phyloP scores from a whole-genome alignment of 768 basidiomycete genomes.

The Kwoniella dendrophila region DNA sequence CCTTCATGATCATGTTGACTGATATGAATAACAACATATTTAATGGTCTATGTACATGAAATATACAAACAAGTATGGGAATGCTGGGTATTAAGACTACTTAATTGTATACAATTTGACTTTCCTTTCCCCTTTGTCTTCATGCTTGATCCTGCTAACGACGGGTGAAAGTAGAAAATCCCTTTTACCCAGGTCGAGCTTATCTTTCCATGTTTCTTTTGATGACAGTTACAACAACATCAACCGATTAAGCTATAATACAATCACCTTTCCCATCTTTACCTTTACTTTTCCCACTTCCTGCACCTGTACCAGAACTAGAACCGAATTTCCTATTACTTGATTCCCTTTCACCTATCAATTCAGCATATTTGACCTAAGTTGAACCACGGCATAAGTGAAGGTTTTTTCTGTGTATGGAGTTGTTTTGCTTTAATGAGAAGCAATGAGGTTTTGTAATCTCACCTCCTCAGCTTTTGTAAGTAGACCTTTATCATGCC shows the following conservation, averaged over 20 bases:
- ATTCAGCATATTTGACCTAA: constrained; percentile 47
- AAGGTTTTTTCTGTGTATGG: neutral
- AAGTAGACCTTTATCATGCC: constrained; percentile 53
- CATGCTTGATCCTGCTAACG: too few species aligned
- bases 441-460: constrained; percentile 12
- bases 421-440: neutral
- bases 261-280: constrained; percentile 43
- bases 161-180: too few species aligned
- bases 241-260: constrained; percentile 32
- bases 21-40: too few species aligned
- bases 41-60: too few species aligned
- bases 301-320: neutral
- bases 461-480: constrained; percentile 53
- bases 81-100: neutral
- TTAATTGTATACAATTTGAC: neutral
- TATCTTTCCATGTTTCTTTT: neutral
- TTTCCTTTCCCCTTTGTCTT: too few species aligned
- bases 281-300: constrained; percentile 11
- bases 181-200: neutral
- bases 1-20: too few species aligned
- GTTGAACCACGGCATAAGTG: neutral
- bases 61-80: too few species aligned
- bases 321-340: constrained; percentile 17
- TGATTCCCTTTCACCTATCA: constrained; percentile 36
- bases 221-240: too few species aligned